Evolutionary conservation across 495 filamentous ascomycete genomes (phyloP), one percentile per base, ranked within the genome.

Genomic region (Usnea hakonensis): DNA sequence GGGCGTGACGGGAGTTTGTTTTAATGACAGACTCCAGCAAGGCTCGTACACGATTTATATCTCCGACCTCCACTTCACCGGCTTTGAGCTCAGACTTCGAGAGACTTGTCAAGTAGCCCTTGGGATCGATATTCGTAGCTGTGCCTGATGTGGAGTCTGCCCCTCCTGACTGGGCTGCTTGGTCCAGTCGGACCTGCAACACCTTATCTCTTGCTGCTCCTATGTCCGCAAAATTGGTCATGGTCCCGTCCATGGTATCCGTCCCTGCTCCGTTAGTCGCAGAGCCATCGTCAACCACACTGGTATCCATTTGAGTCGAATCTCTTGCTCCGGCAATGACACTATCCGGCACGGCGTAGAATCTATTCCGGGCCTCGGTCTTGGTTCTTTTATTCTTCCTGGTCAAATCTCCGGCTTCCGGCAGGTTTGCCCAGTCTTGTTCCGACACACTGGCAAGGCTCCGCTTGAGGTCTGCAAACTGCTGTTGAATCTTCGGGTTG

Each of bases 201-300:
- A 96, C 93, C 71, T 93, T 95, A 74, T 96, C 90, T 76, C 93
- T 84, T 44, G 94, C 94, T 38, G 90, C 90, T 69, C 95, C 94
- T 64, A 99, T 97, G 69, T 96, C 87, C n/a, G 91, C 91, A 69
- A 98, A 98, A 70, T 98, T 95, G 19, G 93, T 97, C 82, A 95
- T 90, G 4, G 90, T 93, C 3, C 93, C 92, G 69, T 96, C 90
- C 21, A 73, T 75, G 11, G 73, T 79, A 53, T 87, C 84, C 52
- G 68, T 73, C 33, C 71, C 71, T 10, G 77, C 73, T 5, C 70
- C 71, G 62, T 74, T 75, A 1, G 79, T 76, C 9, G 77, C 74
- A 17, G 76, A 72, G 19, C 88, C 90, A 66, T 96, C 91, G 36
- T 93, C 91, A 40, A 83, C 79, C 30, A 99, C 82, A 0, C 87